Base-by-base conservation (phyloP, 352 stramenopile species). In the Phytopythium cucurbitacearum region DNA sequence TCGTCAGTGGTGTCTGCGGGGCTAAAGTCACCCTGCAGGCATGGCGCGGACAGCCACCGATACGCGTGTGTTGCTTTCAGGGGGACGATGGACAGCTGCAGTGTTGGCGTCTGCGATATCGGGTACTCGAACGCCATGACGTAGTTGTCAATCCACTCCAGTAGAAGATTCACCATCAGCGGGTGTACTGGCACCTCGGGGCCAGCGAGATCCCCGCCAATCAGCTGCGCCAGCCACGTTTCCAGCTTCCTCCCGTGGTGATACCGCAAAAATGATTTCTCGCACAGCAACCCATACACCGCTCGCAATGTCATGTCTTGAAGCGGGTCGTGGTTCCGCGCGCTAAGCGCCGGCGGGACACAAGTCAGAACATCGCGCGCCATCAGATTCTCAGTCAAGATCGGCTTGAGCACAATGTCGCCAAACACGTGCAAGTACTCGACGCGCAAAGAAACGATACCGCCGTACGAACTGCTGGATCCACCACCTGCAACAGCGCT, bases 61-160 rank as follows among this genome's bases (percentile, higher is more conserved):
- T 58, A 32, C 40, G 81, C 16, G 0, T 58, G 74, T 4, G 68
- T 48, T 36, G 57, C 72, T 35, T 65, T 66, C 0, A 89, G 45
- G n/a, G 79, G 76, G n/a, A 84, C 56, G 50, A 89, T 82, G 2
- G 76, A 77, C 6, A 89, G 58, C 40, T 89, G 76, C 0, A 87
- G 66, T 38, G 72, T 54, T 36, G 79, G 76, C 12, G 66, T 61
- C 52, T 87, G 71, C 0, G 71, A 42, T 15, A 89, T 73, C 11
- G 79, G 76, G 37, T 89, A 89, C 51, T 89, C 79, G 35, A 89
- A 89, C 7, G 79, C 73, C 66, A 89, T 73, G 10, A 87, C 35
- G 52, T 89, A 89, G 44, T 89, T 89, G 52, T 89, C 79, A 50
- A 89, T 77, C 69, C 68, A 89, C 61, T 89, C 79, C 0, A 86